Percentiles rank a stretch among this genome's conserved stretches.
These are phyloP conservation scores for Trichoderma harzianum DNA, from an alignment of 2,329 filamentous ascomycete species.

Conservation along the genomic window DNA sequence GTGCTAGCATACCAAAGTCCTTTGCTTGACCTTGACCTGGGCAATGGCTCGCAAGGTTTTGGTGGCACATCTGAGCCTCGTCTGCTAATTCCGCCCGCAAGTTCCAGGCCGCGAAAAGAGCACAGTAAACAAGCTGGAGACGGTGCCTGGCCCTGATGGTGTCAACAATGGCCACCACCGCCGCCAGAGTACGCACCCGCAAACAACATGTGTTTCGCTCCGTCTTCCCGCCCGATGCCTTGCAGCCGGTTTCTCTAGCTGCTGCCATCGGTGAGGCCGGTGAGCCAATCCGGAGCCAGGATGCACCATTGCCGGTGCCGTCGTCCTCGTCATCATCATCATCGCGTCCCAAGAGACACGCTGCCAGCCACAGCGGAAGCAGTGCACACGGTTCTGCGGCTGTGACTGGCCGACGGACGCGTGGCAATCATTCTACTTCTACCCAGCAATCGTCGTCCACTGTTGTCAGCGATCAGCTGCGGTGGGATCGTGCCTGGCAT, in stretches of 20 bases:
- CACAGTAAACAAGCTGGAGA: background rate
- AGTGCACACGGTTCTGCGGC: background rate
- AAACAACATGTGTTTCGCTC: slow-evolving; percentile 52
- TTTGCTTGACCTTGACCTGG: background rate
- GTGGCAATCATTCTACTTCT: slow-evolving; percentile 9
- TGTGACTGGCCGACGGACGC: slow-evolving; percentile 9
- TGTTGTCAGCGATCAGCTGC: slow-evolving; percentile 47
- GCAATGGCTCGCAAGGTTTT: background rate
- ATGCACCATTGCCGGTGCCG: slow-evolving; percentile 22
- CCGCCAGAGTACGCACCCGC: slow-evolving; percentile 45
- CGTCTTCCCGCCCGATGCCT: slow-evolving; percentile 52
- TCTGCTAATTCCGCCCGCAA: slow-evolving; percentile 10
- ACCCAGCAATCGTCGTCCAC: slow-evolving; percentile 7
- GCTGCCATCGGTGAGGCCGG: slow-evolving; percentile 40
- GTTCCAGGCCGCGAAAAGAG: background rate
- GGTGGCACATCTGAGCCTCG: slow-evolving; percentile 11
- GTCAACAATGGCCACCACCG: slow-evolving; percentile 28
- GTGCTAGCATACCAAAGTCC: background rate
- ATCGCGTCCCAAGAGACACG: slow-evolving; percentile 19
- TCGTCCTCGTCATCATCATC: slow-evolving; percentile 23
- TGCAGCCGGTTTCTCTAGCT: slow-evolving; percentile 46
- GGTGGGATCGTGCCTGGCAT: slow-evolving; percentile 62
- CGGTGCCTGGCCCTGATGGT: background rate
- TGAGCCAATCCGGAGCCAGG: slow-evolving; percentile 45
- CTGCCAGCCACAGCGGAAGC: slow-evolving; percentile 17